These are phyloP conservation scores for Halenospora varia DNA, from an alignment of 495 filamentous ascomycete genomes.

Conservation along the genomic window DNA sequence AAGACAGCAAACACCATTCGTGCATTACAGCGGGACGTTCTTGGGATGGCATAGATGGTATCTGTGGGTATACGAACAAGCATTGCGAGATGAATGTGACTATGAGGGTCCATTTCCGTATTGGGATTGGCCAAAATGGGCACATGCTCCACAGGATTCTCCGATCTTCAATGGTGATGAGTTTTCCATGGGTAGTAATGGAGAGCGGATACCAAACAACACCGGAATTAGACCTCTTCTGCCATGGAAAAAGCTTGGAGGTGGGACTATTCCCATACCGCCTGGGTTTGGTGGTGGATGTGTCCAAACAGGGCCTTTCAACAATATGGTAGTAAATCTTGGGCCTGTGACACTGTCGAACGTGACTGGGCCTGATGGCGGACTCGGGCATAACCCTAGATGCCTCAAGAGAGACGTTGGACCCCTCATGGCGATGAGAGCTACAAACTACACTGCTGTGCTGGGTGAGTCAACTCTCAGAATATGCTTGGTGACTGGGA, in stretches of 20 bases:
- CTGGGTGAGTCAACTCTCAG: constrained; percentile 36
- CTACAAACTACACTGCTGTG: constrained; percentile 46
- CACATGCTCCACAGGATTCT: constrained; percentile 44
- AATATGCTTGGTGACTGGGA: not conserved
- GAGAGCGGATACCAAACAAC: no score
- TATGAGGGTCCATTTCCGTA: constrained; percentile 52
- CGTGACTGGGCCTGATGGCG: constrained; percentile 2
- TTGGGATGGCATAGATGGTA: constrained; percentile 70
- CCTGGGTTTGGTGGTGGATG: no score
- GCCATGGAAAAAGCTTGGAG: no score
- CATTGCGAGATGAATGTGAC: constrained; percentile 63
- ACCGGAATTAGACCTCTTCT: no score
- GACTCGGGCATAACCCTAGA: constrained; percentile 47
- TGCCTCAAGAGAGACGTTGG: constrained; percentile 65
- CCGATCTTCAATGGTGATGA: constrained; percentile 59
- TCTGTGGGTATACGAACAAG: constrained; percentile 57
- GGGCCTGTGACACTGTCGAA: no score
- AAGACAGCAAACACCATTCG: constrained; percentile 50
- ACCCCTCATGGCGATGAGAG: constrained; percentile 29
- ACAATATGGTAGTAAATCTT: no score
- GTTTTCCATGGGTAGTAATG: constrained; percentile 59
- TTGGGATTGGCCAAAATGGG: constrained; percentile 55
- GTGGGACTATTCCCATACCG: no score
- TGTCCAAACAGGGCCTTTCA: no score
- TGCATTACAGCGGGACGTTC: constrained; percentile 62